A percentile compares a stretch with the other conserved stretches of the same genome.
phyloP scores from a whole-genome alignment of 768 basidiomycete genomes.

The Mycena indigotica region DNA sequence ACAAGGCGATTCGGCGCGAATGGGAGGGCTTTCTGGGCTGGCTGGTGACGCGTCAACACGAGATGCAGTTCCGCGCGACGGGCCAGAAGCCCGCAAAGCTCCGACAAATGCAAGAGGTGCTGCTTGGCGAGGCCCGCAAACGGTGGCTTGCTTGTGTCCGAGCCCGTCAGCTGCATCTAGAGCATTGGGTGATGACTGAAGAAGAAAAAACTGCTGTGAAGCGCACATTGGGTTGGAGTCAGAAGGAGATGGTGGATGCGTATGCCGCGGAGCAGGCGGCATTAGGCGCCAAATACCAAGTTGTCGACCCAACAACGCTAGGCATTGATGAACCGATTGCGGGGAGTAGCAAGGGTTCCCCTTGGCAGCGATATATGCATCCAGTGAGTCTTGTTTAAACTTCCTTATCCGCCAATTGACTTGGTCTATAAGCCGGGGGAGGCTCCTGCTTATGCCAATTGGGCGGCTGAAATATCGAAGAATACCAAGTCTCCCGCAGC shows the following conservation, averaged over 20 bases:
- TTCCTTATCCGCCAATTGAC: too few relatives aligned
- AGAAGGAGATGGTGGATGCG: conserved; percentile 20
- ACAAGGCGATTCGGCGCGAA: conserved; percentile 18
- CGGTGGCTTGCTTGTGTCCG: conserved; percentile 21
- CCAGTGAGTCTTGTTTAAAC: conserved; percentile 7
- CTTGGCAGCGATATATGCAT: conserved; percentile 11
- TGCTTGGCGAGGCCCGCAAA: conserved; percentile 11
- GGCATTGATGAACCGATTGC: conserved; percentile 5
- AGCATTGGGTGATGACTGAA: conserved; percentile 23
- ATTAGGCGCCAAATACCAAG: conserved; percentile 16
- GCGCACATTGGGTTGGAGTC: conserved; percentile 13
- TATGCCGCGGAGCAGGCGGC: conserved; percentile 14
- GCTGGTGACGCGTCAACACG: conserved; percentile 16
- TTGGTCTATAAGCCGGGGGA: too few relatives aligned
- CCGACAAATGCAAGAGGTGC: conserved; percentile 6
- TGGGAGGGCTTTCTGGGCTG: conserved; percentile 17
- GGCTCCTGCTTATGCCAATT: conserved; percentile 14
- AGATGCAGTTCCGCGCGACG: conserved; percentile 9
- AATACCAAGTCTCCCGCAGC: conserved; percentile 5
- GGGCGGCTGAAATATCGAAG: conserved; percentile 16
- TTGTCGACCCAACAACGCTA: conserved; percentile 15
- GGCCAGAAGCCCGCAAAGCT: conserved; percentile 10
- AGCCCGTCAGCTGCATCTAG: conserved; percentile 10
- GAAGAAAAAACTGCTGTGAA: conserved; percentile 18
- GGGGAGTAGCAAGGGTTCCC: background rate